Conservation (phyloP, 2,329 filamentous ascomycete genomes). For the Dactylonectria estremocensis region DNA sequence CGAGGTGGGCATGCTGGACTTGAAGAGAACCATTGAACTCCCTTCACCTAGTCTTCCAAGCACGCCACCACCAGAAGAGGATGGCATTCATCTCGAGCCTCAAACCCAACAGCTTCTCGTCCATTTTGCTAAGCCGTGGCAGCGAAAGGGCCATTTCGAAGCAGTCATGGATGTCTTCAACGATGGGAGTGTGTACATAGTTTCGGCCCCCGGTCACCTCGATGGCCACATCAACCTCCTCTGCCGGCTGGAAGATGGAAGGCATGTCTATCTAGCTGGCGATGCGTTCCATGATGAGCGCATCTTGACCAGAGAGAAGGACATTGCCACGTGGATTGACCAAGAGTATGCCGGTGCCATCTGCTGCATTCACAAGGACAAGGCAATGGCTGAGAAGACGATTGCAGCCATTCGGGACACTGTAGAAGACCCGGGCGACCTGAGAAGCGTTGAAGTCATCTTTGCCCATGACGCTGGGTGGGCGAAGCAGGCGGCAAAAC, state of each 20-base stretch:
- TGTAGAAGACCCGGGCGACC: not conserved
- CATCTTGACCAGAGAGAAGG: slow-evolving; percentile 22
- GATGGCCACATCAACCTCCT: slow-evolving; percentile 32
- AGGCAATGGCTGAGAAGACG: slow-evolving; percentile 13
- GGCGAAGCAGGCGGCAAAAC: slow-evolving; percentile 8
- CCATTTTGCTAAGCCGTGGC: slow-evolving; percentile 9
- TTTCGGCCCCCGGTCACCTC: slow-evolving; percentile 25
- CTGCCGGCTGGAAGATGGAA: slow-evolving; percentile 12
- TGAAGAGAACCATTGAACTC: slow-evolving; percentile 24
- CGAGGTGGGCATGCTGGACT: slow-evolving; percentile 17
- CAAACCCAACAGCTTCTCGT: not conserved
- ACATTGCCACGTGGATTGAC: slow-evolving; percentile 27
- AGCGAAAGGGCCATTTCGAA: slow-evolving; percentile 9
- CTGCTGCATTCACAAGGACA: slow-evolving; percentile 29
- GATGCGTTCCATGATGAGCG: slow-evolving; percentile 29
- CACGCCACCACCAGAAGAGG: slow-evolving; percentile 14
- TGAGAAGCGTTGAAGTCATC: slow-evolving; percentile 23
- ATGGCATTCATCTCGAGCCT: not conserved
- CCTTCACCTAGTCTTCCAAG: not conserved
- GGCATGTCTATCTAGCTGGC: slow-evolving; percentile 28
- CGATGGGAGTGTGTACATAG: slow-evolving; percentile 26
- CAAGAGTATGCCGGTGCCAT: not conserved
- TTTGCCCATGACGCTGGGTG: slow-evolving; percentile 32
- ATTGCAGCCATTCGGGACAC: slow-evolving; percentile 11
- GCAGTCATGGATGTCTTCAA: slow-evolving; percentile 24